Evolutionary conservation across 129 eudicot genomes (phyloP).

Genomic region (Lactuca sativa): DNA sequence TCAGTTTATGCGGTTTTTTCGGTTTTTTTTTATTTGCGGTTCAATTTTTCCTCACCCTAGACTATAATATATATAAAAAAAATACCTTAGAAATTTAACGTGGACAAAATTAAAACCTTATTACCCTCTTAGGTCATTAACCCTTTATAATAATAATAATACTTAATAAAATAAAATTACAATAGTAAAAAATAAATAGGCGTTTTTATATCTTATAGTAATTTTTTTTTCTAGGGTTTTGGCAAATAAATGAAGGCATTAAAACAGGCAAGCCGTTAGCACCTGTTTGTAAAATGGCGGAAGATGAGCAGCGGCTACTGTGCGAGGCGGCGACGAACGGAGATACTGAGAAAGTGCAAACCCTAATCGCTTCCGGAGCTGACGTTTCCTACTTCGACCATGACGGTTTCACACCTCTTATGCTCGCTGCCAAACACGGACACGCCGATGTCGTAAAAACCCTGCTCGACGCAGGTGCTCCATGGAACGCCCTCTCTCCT

Average conservation of each 20-base stretch:
- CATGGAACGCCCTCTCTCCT: slow-evolving; percentile 96
- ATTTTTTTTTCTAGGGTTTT: slow-evolving; percentile 1
- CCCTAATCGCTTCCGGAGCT: slow-evolving; percentile 63
- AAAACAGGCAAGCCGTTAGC: background rate
- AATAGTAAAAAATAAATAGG: too few relatives aligned
- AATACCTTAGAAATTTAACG: too few relatives aligned
- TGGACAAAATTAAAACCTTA: too few relatives aligned
- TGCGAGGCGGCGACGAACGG: slow-evolving; percentile 75
- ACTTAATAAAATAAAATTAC: too few relatives aligned
- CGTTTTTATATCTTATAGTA: background rate
- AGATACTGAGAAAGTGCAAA: slow-evolving; percentile 34
- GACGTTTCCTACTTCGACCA: slow-evolving; percentile 75
- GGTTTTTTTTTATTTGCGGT: too few relatives aligned
- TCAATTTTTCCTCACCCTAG: too few relatives aligned
- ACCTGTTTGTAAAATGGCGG: slow-evolving; percentile 35
- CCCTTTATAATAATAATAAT: too few relatives aligned
- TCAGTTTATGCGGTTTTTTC: too few relatives aligned
- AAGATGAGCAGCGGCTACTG: slow-evolving; percentile 48
- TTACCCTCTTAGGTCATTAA: too few relatives aligned
- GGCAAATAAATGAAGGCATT: background rate
- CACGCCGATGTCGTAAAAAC: slow-evolving; percentile 51
- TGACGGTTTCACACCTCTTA: slow-evolving; percentile 79
- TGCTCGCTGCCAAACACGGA: slow-evolving; percentile 93
- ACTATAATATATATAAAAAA: too few relatives aligned
- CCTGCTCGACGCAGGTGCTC: slow-evolving; percentile 90